phyloP scores from a whole-genome alignment of 2,329 filamentous ascomycete species.

The Colletotrichum paranaense region DNA sequence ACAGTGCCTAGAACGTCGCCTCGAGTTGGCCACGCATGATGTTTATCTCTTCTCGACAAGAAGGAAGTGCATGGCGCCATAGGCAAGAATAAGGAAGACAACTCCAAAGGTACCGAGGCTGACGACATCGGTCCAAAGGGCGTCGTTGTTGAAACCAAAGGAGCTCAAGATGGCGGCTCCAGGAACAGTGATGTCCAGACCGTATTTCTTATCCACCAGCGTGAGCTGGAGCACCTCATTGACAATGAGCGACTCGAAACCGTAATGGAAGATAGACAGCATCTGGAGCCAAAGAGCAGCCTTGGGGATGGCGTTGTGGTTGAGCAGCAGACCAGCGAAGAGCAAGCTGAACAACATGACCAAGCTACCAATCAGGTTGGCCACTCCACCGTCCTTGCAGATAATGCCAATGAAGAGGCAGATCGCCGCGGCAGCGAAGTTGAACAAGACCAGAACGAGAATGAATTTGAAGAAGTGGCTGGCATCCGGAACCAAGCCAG shows the following conservation, averaged over 20 bases:
- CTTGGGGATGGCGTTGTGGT: conserved; percentile 90
- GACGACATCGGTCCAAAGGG: conserved; percentile 85
- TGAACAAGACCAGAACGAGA: conserved; percentile 93
- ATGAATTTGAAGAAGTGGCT: conserved; percentile 92
- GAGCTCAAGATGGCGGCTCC: conserved; percentile 93
- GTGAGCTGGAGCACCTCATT: conserved; percentile 95
- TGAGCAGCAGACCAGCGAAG: conserved; percentile 93
- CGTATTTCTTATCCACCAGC: conserved; percentile 93
- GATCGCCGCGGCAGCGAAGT: conserved; percentile 91
- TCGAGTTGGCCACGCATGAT: neutral
- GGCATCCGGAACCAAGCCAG: conserved; percentile 84
- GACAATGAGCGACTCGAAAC: conserved; percentile 94
- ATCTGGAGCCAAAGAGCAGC: conserved; percentile 90
- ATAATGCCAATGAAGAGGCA: conserved; percentile 97
- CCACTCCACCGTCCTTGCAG: conserved; percentile 90
- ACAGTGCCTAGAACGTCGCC: neutral
- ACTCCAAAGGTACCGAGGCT: conserved; percentile 86
- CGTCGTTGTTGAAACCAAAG: conserved; percentile 92
- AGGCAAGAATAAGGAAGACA: conserved; percentile 88
- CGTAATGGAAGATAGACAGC: conserved; percentile 98
- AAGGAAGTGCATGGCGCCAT: conserved; percentile 91
- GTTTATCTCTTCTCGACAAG: conserved; percentile 85
- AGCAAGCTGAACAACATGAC: conserved; percentile 98
- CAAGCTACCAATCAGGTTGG: conserved; percentile 91
- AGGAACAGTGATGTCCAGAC: conserved; percentile 94